Conservation (phyloP, 1,139 yeast genomes). For the Hansenula anomala region DNA sequence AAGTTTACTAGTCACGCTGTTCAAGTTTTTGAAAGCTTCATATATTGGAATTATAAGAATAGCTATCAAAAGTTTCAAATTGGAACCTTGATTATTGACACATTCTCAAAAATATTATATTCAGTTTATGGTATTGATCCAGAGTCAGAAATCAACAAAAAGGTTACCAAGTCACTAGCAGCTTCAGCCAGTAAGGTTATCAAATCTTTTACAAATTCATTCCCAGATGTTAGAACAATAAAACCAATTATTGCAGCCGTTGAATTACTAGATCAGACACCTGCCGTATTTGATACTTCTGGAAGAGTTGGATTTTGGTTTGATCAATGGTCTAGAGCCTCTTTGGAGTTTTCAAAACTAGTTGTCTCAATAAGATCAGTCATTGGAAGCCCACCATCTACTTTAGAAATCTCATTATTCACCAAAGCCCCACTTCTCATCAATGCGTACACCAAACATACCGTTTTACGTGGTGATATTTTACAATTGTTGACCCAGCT, state of each 20-base stretch:
- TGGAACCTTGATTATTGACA: constrained; percentile 51
- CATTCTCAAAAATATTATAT: constrained; percentile 51
- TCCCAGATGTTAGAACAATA: constrained; percentile 50
- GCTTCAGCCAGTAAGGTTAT: constrained; percentile 46
- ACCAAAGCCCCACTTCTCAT: constrained; percentile 53
- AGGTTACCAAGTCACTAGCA: constrained; percentile 46
- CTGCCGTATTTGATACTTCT: constrained; percentile 35
- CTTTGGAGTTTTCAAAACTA: constrained; percentile 36
- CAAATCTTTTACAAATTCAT: constrained; percentile 51
- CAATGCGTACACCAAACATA: constrained; percentile 49
- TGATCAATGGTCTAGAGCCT: constrained; percentile 27
- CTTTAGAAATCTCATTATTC: constrained; percentile 60
- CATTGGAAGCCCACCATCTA: constrained; percentile 47
- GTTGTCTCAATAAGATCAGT: constrained; percentile 53
- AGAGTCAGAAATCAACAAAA: constrained; percentile 31
- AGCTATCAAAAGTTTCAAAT: constrained; percentile 57
- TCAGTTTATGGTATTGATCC: constrained; percentile 57
- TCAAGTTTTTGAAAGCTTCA: constrained; percentile 68
- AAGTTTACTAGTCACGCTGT: constrained; percentile 54
- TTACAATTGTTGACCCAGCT: constrained; percentile 57
- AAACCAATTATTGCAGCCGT: constrained; percentile 52
- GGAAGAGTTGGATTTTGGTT: constrained; percentile 29
- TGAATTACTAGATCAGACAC: constrained; percentile 38
- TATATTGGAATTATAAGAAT: constrained; percentile 60
- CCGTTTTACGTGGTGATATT: constrained; percentile 44